Evolutionary conservation across 192 early-diverging fungal species (phyloP).

Genomic region (Coemansia sp.): DNA sequence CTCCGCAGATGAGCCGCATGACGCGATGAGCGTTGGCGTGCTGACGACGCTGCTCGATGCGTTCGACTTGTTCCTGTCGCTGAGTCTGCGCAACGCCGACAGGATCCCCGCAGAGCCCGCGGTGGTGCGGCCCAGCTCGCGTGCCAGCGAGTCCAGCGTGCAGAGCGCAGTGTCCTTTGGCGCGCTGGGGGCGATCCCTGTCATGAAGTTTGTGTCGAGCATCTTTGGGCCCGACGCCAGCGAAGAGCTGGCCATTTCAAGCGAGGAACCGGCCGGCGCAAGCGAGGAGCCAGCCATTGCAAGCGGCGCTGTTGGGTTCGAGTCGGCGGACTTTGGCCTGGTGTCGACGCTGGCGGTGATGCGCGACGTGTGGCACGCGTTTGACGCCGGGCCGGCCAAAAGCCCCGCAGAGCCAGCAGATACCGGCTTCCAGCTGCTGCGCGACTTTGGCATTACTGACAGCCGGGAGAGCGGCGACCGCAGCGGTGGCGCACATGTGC

Average conservation of each 20-base stretch:
- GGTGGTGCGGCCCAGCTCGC: slow-evolving; percentile 23
- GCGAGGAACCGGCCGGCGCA: too few relatives aligned
- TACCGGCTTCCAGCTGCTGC: too few relatives aligned
- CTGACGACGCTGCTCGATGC: slow-evolving; percentile 33
- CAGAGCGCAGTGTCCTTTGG: slow-evolving; percentile 8
- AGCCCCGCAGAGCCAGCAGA: too few relatives aligned
- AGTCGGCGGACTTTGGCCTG: slow-evolving; percentile 16
- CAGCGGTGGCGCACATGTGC: slow-evolving; percentile 10
- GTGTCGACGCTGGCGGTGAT: slow-evolving; percentile 29
- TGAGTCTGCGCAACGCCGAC: slow-evolving; percentile 37
- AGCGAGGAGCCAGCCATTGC: too few relatives aligned
- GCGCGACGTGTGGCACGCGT: slow-evolving; percentile 45
- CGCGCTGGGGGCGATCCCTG: slow-evolving; percentile 21
- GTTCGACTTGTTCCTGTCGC: slow-evolving; percentile 35
- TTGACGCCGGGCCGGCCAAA: too few relatives aligned
- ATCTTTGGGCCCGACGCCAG: slow-evolving; percentile 34
- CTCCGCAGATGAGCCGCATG: not conserved
- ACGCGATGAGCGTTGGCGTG: slow-evolving; percentile 22
- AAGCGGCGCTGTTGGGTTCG: not conserved
- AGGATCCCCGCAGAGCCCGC: not conserved
- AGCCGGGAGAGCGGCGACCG: slow-evolving; percentile 8
- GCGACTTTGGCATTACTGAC: slow-evolving; percentile 28
- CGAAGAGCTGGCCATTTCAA: too few relatives aligned
- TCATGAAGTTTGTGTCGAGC: slow-evolving; percentile 32
- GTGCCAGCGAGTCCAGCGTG: slow-evolving; percentile 24